Percentiles rank a stretch among this genome's conserved stretches.
These are phyloP conservation scores for Eucalyptus erythrocorys DNA, from an alignment of 345 rosid species.

Conservation along the genomic window DNA sequence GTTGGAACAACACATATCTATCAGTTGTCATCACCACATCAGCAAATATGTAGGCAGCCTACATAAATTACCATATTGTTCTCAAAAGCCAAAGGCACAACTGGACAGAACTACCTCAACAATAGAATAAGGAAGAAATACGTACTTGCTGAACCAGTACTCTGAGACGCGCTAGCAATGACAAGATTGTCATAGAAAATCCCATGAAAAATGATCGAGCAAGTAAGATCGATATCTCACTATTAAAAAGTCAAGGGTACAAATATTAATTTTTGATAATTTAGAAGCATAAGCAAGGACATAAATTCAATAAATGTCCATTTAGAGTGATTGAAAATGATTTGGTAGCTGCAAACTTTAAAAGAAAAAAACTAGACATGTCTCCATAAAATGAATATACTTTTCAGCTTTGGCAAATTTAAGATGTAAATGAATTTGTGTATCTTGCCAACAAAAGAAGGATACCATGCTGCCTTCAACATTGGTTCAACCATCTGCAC, in stretches of 20 bases:
- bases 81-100: neutral
- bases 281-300: neutral
- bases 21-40: neutral
- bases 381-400: neutral
- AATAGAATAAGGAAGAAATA: neutral
- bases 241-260: conserved; percentile 13
- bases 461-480: conserved; percentile 82
- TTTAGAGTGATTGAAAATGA: neutral
- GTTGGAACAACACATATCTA: neutral
- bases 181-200: conserved; percentile 58
- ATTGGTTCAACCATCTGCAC: conserved; percentile 91
- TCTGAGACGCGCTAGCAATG: conserved; percentile 82
- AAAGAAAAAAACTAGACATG: neutral
- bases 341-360: neutral
- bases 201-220: conserved; percentile 85
- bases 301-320: neutral
- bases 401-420: neutral
- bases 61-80: neutral
- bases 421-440: neutral
- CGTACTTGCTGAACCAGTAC: conserved; percentile 89
- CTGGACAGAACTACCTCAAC: neutral
- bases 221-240: conserved; percentile 63
- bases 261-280: neutral
- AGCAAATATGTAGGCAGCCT: neutral
- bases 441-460: neutral